Conservation (phyloP, 306 rosid species). For the Cicer chorassanicum region DNA sequence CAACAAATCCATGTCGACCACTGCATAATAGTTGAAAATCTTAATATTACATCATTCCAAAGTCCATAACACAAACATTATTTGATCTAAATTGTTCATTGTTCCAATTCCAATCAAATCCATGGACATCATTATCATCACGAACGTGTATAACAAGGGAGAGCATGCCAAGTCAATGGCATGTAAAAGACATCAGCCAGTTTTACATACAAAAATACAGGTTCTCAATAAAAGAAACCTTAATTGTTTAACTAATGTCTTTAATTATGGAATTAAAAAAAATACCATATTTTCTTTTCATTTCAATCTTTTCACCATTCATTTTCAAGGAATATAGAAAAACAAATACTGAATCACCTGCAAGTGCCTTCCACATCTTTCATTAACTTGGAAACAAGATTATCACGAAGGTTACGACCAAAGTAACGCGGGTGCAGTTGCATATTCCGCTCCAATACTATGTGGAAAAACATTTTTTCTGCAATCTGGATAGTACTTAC, state of each 20-base stretch:
- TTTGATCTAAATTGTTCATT: neutral
- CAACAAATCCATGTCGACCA: slow-evolving; percentile 96
- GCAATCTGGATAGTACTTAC: neutral
- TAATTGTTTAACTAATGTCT: neutral
- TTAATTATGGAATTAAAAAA: neutral
- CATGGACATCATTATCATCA: neutral
- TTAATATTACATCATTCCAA: slow-evolving; percentile 6
- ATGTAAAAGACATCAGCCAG: neutral
- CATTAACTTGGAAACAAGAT: slow-evolving; percentile 88
- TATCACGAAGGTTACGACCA: slow-evolving; percentile 88
- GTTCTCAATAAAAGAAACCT: neutral
- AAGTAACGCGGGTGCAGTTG: slow-evolving; percentile 96
- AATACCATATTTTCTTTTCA: neutral
- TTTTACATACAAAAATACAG: neutral
- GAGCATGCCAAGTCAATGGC: neutral
- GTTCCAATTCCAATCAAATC: neutral
- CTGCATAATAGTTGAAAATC: slow-evolving; percentile 52
- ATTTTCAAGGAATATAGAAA: neutral
- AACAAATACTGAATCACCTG: slow-evolving; percentile 58
- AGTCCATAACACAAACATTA: slow-evolving; percentile 3
- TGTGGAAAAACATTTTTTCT: slow-evolving; percentile 78
- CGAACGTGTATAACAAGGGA: neutral
- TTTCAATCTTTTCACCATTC: neutral
- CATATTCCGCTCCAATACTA: slow-evolving; percentile 92
- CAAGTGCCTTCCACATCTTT: slow-evolving; percentile 98